These are phyloP conservation scores for Iris macrosiphon DNA, from an alignment of 106 monocot genomes.

Conservation along the genomic window DNA sequence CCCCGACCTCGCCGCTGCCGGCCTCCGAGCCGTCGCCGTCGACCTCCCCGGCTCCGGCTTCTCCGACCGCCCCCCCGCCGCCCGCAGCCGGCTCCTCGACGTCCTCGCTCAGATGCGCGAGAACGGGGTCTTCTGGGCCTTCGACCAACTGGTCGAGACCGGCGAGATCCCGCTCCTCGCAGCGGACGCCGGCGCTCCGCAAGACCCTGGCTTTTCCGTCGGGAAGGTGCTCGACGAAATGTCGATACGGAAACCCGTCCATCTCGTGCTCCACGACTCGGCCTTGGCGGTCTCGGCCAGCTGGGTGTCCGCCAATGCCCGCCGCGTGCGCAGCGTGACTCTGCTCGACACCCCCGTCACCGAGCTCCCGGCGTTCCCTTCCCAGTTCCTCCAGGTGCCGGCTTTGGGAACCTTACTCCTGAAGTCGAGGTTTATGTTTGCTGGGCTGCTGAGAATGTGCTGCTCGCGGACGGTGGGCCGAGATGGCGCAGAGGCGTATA, in stretches of 20 bases:
- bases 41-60: constrained; percentile 81
- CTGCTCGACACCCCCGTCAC: constrained; percentile 42
- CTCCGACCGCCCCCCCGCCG: constrained; percentile 27
- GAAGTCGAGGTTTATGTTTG: constrained; percentile 33
- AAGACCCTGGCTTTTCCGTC: constrained; percentile 20
- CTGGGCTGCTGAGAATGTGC: constrained; percentile 57
- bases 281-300: constrained; percentile 24
- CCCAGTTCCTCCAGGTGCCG: constrained; percentile 40
- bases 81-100: constrained; percentile 1
- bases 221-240: constrained; percentile 42
- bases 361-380: constrained; percentile 56
- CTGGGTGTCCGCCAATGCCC: constrained; percentile 24
- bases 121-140: constrained; percentile 73
- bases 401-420: constrained; percentile 40
- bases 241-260: constrained; percentile 35
- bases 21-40: constrained; percentile 49
- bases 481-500: constrained; percentile 43
- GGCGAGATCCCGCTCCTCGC: constrained; percentile 25
- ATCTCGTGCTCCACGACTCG: constrained; percentile 86
- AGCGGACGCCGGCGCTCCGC: neutral
- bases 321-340: constrained; percentile 44
- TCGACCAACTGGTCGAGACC: constrained; percentile 57
- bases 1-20: constrained; percentile 20
- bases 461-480: constrained; percentile 40
- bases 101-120: constrained; percentile 41